These are phyloP conservation scores for Ulvella scutata DNA, from an alignment of 139 green algal genomes.

Conservation along the genomic window DNA sequence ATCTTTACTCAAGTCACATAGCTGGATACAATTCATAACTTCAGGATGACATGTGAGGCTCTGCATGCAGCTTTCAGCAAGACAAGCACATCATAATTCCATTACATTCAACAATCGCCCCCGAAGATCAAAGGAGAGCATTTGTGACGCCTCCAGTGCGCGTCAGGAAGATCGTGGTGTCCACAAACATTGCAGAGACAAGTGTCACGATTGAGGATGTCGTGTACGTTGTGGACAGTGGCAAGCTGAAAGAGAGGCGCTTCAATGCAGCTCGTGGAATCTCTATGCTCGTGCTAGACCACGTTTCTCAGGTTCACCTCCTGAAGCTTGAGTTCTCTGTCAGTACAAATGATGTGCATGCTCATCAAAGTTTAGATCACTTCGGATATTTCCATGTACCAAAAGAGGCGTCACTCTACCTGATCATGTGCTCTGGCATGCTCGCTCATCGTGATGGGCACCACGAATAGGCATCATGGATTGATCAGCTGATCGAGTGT, in stretches of 20 bases:
- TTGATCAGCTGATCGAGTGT: no score
- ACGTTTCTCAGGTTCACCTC: slow-evolving; percentile 35
- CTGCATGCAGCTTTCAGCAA: not conserved
- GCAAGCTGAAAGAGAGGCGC: slow-evolving; percentile 61
- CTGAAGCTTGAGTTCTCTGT: not conserved
- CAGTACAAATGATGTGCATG: not conserved
- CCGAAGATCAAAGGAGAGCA: slow-evolving; percentile 6
- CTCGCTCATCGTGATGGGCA: no score
- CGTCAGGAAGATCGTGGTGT: slow-evolving; percentile 58
- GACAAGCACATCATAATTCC: slow-evolving; percentile 3
- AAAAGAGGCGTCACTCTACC: no score
- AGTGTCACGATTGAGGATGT: slow-evolving; percentile 92
- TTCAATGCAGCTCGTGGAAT: slow-evolving; percentile 52
- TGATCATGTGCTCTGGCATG: no score
- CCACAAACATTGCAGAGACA: slow-evolving; percentile 97
- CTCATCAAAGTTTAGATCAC: slow-evolving; percentile 14
- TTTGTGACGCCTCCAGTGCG: not conserved
- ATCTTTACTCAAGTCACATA: no score
- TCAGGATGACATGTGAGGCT: no score
- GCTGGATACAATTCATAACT: no score
- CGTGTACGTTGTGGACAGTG: slow-evolving; percentile 77
- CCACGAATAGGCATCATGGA: no score
- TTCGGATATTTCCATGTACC: no score
- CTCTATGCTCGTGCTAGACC: slow-evolving; percentile 69
- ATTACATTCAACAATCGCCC: slow-evolving; percentile 2